Conservation (phyloP, 1,139 yeast genomes). For the Blastobotrys serpentis region DNA sequence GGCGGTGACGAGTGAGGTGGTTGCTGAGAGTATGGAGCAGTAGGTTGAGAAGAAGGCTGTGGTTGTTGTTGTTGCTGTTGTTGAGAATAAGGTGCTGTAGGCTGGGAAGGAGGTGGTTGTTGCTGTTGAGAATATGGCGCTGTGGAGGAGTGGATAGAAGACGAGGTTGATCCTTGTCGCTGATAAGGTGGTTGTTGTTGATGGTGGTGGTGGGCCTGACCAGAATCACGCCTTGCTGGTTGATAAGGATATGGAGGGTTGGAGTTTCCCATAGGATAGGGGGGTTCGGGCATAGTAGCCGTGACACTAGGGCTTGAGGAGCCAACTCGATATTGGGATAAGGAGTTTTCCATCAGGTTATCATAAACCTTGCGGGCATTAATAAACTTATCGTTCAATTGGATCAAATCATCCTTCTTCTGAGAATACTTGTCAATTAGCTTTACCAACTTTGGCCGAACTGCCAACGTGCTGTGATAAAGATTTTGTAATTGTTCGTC, state of each 20-base stretch:
- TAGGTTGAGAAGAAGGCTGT: conserved; percentile 8
- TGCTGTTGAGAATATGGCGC: conserved; percentile 15
- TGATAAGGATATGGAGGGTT: conserved; percentile 20
- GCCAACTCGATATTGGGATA: conserved; percentile 30
- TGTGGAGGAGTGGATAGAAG: conserved; percentile 8
- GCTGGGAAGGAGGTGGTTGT: conserved; percentile 11
- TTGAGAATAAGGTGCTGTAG: conserved; percentile 3
- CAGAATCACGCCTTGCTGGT: conserved; percentile 7
- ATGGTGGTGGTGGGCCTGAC: conserved; percentile 3
- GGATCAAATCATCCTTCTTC: conserved; percentile 70
- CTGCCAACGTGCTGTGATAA: conserved; percentile 67
- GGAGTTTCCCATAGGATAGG: conserved; percentile 17
- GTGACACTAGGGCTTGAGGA: conserved; percentile 14
- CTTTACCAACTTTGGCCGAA: conserved; percentile 70
- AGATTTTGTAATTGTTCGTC: conserved; percentile 52
- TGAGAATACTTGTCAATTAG: conserved; percentile 72
- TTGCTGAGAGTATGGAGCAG: conserved; percentile 9
- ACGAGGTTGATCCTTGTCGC: neutral
- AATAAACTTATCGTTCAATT: conserved; percentile 67
- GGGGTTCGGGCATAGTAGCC: conserved; percentile 16
- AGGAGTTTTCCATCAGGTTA: conserved; percentile 55
- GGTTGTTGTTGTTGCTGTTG: conserved; percentile 12
- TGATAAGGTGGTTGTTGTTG: conserved; percentile 9
- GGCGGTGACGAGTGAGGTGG: conserved; percentile 15
- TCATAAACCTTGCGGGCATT: conserved; percentile 69